Conservation (phyloP, 768 basidiomycete genomes). For the Mycena haematopus region DNA sequence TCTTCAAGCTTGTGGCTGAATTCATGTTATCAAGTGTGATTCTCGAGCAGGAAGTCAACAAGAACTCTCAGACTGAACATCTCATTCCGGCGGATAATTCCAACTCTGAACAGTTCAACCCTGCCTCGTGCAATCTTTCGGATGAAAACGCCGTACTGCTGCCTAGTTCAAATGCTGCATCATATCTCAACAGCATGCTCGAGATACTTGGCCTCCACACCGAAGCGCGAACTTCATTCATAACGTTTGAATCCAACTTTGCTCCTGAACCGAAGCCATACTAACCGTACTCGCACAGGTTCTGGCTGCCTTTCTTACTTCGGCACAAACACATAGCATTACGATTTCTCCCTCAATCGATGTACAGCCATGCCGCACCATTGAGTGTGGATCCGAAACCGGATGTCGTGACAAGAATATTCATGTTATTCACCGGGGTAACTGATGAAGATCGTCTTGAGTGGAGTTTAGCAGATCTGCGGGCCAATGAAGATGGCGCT, state of each 20-base stretch:
- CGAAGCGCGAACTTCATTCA: constrained; percentile 43
- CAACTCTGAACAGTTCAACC: neutral
- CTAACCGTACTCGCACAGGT: constrained; percentile 14
- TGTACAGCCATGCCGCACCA: constrained; percentile 39
- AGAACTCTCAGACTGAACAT: neutral
- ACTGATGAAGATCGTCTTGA: constrained; percentile 3
- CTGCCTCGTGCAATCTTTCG: constrained; percentile 2
- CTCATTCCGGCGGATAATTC: neutral
- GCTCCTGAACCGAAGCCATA: neutral
- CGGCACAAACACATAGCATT: constrained; percentile 39
- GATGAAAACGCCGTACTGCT: constrained; percentile 27
- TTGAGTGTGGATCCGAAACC: constrained; percentile 39
- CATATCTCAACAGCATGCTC: constrained; percentile 36
- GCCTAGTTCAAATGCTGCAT: constrained; percentile 24
- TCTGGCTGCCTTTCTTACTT: constrained; percentile 42
- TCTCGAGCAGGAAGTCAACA: neutral
- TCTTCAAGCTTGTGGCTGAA: neutral
- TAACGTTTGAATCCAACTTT: constrained; percentile 34
- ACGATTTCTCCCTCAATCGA: constrained; percentile 42
- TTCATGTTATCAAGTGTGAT: neutral
- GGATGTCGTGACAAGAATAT: constrained; percentile 40
- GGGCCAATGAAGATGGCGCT: constrained; percentile 23
- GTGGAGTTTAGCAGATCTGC: neutral
- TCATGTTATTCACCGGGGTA: constrained; percentile 43
- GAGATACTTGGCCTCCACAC: constrained; percentile 36